Evolutionary conservation across 768 basidiomycete genomes (phyloP).

Genomic region (Dentipellis sp.): DNA sequence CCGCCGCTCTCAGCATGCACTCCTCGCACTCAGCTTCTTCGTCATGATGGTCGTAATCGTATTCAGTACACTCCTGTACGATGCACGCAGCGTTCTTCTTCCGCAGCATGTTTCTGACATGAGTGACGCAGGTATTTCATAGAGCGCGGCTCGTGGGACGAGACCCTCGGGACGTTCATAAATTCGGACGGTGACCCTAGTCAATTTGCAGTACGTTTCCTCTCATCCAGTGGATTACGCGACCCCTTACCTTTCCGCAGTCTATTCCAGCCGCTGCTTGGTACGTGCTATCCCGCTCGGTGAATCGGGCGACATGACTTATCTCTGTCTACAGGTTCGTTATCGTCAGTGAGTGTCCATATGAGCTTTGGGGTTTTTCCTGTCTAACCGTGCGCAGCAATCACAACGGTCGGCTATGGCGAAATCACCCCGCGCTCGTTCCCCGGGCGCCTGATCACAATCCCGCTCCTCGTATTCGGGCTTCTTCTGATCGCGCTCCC

Average conservation of each 20-base stretch:
- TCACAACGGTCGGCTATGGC: conserved; percentile 86
- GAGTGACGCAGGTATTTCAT: conserved; percentile 60
- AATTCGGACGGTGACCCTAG: conserved; percentile 79
- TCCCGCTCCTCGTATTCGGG: conserved; percentile 83
- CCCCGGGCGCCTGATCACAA: conserved; percentile 77
- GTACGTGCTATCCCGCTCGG: conserved; percentile 32
- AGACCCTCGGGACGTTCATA: conserved; percentile 67
- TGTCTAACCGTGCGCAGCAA: conserved; percentile 36
- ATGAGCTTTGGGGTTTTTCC: too few species aligned
- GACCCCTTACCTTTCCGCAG: conserved; percentile 20
- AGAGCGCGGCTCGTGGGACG: conserved; percentile 88
- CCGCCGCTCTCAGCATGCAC: conserved; percentile 75
- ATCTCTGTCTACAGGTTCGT: conserved; percentile 43
- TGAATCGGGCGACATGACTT: conserved; percentile 3
- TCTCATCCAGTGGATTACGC: not conserved
- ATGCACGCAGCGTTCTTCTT: conserved; percentile 17
- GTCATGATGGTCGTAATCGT: conserved; percentile 80
- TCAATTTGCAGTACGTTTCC: conserved; percentile 54
- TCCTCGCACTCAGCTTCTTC: conserved; percentile 83
- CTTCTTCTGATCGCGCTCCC: conserved; percentile 85
- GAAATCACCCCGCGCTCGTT: conserved; percentile 86
- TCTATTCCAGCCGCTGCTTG: conserved; percentile 72
- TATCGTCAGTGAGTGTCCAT: conserved; percentile 54
- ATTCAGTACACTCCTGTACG: conserved; percentile 74
- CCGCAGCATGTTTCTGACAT: too few species aligned